Evolutionary conservation across 2,329 filamentous ascomycete species (phyloP), one percentile per base, ranked within the genome.

Genomic region (Pseudogymnoascus sp.): DNA sequence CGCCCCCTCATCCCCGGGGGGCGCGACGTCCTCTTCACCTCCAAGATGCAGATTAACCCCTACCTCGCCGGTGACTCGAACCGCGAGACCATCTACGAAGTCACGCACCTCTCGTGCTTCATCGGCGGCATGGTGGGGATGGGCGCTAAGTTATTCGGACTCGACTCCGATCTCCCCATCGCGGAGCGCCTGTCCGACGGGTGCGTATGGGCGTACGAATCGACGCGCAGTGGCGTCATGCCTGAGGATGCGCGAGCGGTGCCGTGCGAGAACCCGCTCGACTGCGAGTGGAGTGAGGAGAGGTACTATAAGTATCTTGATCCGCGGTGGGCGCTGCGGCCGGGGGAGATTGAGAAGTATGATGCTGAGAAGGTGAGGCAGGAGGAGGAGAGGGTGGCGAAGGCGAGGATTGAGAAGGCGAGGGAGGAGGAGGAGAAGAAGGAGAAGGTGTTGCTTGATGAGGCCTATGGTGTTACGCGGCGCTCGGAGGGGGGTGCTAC

Each of bases 1-100:
- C 82, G 87, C 4, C 91, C 92, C 0, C 88, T 94, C 84, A 81
- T 85, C 17, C 81, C 84, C 5, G 81, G 83, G 31, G 77, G 81
- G 5, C 82, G 82, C 59, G 84, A 93, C 63, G 82, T 94, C n/a
- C 79, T 94, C 2, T 84, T 94, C 64, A 84, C 89, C 0, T 87
- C 17, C 5, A 73, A 78, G 2, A 17, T 54, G 47, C 29, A 33
- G 29, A 76, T 59, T 71, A 1, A 72, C 75, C 47, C 35, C 37
- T 59, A 26, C 35, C 13, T 26, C n/a, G 66, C 68, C 7, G 21
- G 6, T 6, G 74, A 78, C 8, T 69, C 77, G 4, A 40, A 26
- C 17, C 79, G 78, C 11, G 82, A 88, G 64, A 76, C 71, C 13
- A 17, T 44, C 24, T 50, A 62, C 15, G 71, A 73, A 37, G 60